These are phyloP conservation scores for Paraconiothyrium sp. DNA, from an alignment of 2,329 filamentous ascomycete species.

Conservation along the genomic window DNA sequence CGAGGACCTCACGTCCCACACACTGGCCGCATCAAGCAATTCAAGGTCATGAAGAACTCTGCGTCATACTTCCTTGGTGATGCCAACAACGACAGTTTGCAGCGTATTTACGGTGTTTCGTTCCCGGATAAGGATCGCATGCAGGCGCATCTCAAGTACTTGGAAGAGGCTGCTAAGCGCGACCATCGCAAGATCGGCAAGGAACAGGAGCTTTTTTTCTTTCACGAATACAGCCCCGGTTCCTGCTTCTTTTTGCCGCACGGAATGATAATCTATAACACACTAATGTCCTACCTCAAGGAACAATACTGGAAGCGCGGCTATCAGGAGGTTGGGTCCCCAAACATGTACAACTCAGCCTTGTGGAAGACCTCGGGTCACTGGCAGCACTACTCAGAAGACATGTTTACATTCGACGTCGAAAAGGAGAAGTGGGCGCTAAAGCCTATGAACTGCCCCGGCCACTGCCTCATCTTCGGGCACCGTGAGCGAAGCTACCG, in stretches of 20 bases:
- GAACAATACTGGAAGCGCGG: constrained; percentile 91
- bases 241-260: constrained; percentile 93
- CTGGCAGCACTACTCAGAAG: constrained; percentile 90
- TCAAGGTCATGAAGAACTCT: constrained; percentile 89
- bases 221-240: constrained; percentile 91
- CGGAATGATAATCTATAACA: constrained; percentile 92
- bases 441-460: constrained; percentile 99
- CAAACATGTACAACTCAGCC: constrained; percentile 94
- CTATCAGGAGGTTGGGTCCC: constrained; percentile 94
- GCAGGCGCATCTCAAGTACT: constrained; percentile 90
- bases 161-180: constrained; percentile 97
- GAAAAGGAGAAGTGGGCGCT: constrained; percentile 88
- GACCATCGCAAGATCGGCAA: constrained; percentile 94
- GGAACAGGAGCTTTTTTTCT: constrained; percentile 98
- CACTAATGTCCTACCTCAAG: constrained; percentile 81
- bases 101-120: constrained; percentile 95
- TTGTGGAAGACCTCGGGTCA: constrained; percentile 96
- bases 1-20: constrained; percentile 93
- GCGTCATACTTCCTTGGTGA: constrained; percentile 94
- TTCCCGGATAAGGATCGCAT: constrained; percentile 98
- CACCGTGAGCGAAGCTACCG: constrained; percentile 86
- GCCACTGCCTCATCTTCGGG: constrained; percentile 88
- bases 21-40: constrained; percentile 92
- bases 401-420: constrained; percentile 88
- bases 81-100: constrained; percentile 90